Evolutionary conservation across 31 red algal genomes (phyloP), one percentile per base, ranked within the genome.

Genomic region (Odonthalia washingtoniensis): DNA sequence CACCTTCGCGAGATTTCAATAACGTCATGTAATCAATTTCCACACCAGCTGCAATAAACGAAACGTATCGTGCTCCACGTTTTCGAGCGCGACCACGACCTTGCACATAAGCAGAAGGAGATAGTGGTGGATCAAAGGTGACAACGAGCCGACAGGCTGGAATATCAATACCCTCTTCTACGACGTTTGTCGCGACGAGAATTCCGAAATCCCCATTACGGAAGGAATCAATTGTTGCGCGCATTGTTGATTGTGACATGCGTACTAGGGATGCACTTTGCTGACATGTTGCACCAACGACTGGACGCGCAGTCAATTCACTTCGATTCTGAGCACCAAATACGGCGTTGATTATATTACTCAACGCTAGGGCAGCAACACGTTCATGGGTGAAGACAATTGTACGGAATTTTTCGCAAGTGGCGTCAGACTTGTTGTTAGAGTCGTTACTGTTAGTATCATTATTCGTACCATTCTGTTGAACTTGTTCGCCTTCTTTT

Each of bases 91-190:
- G 36, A 49, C 94, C 94, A 68, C 87, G 86, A 27, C 77, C 81
- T 74, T 96, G 94, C 17, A 96, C 78, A 57, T 93, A 93, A 3
- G 86, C 82, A 3, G 87, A 81, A 26, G 94, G 89, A n/a, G 94
- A 92, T 49, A 64, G 41, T 4, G 90, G 30, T 24, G 69, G 27
- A 75, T 96, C 89, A 86, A 90, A 96, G 3, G 85, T 72, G 16
- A 96, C 83, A 30, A 96, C 91, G 42, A 96, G 89, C 14, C 91
- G 77, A 70, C 89, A 91, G 27, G 87, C 85, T 3, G 94, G 86
- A 42, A 96, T 84, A 76, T 96, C 80, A 6, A 96, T 62, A 41
- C 94, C 94, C 73, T 96, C 94, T 45, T 96, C 94, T 4, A 89
- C 89, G 40, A 96, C 91, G 49, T 81, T 87, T 0, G 94, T 96